phyloP scores from a whole-genome alignment of 768 basidiomycete genomes.

The Naganishia kalamii region DNA sequence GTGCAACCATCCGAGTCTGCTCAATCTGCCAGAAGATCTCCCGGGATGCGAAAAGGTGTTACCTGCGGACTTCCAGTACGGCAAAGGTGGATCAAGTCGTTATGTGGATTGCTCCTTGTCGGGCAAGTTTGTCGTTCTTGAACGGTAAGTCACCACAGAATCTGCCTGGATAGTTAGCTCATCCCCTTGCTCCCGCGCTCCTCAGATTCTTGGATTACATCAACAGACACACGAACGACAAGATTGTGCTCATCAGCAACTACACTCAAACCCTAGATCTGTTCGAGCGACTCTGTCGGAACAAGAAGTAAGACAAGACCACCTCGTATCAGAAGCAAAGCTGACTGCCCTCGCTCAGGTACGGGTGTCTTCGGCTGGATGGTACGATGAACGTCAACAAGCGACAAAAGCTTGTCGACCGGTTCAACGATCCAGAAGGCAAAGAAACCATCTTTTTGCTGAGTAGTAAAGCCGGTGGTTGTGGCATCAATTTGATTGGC shows the following conservation, averaged over 20 bases:
- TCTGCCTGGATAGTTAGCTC: not conserved
- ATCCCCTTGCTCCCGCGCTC: not conserved
- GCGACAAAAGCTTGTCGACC: constrained; percentile 68
- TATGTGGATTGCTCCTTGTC: constrained; percentile 72
- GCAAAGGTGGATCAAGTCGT: constrained; percentile 37
- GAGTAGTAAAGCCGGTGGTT: constrained; percentile 47
- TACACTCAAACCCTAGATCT: constrained; percentile 92
- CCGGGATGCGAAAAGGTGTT: constrained; percentile 72
- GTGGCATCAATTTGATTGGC: constrained; percentile 48
- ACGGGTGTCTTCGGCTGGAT: constrained; percentile 84
- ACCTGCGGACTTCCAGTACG: constrained; percentile 62
- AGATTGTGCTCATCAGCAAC: constrained; percentile 94
- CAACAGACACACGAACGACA: constrained; percentile 73
- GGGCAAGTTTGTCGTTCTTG: constrained; percentile 88
- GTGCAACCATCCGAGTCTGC: constrained; percentile 88
- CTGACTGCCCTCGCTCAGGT: constrained; percentile 52
- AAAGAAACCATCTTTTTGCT: constrained; percentile 48
- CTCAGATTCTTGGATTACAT: constrained; percentile 77
- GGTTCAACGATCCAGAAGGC: constrained; percentile 47
- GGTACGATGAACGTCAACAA: constrained; percentile 88
- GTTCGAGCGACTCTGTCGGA: constrained; percentile 80
- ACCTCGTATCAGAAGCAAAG: not conserved
- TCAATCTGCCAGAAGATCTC: constrained; percentile 77
- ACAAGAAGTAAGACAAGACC: constrained; percentile 61
- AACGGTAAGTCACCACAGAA: constrained; percentile 55